Conservation (phyloP, 208 protist species). For the Naegleria gruberi region DNA sequence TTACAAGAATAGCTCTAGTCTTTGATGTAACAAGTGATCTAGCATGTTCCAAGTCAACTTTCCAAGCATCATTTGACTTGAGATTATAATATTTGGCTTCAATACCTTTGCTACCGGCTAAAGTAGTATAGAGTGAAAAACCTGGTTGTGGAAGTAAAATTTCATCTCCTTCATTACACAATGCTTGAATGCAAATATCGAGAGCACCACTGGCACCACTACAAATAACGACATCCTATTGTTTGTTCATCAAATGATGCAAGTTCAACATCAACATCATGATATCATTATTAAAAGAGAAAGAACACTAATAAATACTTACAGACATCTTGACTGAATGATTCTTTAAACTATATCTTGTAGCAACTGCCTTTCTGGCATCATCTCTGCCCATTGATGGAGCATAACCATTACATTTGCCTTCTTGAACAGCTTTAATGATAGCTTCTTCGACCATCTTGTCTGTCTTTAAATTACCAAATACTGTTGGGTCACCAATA, state of each 20-base stretch:
- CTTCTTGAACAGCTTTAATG: constrained; percentile 15
- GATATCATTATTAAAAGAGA: constrained; percentile 36
- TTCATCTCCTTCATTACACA: constrained; percentile 71
- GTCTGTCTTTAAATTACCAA: constrained; percentile 50
- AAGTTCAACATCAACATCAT: neutral
- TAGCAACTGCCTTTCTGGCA: constrained; percentile 50
- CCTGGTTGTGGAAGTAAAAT: constrained; percentile 75
- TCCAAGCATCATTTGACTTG: constrained; percentile 66
- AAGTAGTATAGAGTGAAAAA: constrained; percentile 83
- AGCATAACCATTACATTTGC: constrained; percentile 63
- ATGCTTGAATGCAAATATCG: constrained; percentile 60
- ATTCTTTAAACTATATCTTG: constrained; percentile 25
- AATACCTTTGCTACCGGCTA: constrained; percentile 64
- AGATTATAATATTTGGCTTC: constrained; percentile 66
- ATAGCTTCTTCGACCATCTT: constrained; percentile 1
- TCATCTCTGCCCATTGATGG: constrained; percentile 49
- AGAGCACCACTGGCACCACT: constrained; percentile 74
- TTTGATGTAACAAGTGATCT: constrained; percentile 59
- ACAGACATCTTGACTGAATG: neutral
- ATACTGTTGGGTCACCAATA: constrained; percentile 60
- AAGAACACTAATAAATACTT: constrained; percentile 24
- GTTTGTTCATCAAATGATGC: neutral
- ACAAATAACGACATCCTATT: constrained; percentile 60
- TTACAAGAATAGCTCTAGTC: constrained; percentile 76
- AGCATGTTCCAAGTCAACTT: constrained; percentile 67